A percentile compares a stretch with the other conserved stretches of the same genome.
Conservation (phyloP, 2,329 filamentous ascomycete genomes). For the Fusarium oligoseptatum region DNA sequence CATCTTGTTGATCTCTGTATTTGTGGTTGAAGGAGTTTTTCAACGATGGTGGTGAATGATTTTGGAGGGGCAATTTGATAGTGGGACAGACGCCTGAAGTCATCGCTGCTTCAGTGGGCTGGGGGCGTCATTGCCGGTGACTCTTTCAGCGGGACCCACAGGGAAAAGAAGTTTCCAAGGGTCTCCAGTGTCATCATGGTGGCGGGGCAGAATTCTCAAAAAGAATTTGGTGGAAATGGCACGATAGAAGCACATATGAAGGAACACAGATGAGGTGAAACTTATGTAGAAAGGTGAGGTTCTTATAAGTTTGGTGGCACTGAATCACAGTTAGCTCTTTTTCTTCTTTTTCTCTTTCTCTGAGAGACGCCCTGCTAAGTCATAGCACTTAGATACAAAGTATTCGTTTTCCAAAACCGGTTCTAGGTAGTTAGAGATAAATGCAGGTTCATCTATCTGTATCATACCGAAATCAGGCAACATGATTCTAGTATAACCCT, state of each 20-base stretch:
- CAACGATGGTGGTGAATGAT: constrained; percentile 37
- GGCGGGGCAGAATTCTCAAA: constrained; percentile 31
- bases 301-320: background rate
- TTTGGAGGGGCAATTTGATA: constrained; percentile 47
- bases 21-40: constrained; percentile 35
- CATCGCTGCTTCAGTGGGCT: constrained; percentile 45
- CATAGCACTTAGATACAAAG: background rate
- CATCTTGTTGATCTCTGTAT: constrained; percentile 61
- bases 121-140: constrained; percentile 38
- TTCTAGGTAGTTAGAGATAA: background rate
- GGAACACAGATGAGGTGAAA: background rate
- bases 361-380: too few relatives aligned
- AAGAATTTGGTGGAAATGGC: background rate
- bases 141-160: constrained; percentile 45
- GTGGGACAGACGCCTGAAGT: constrained; percentile 48
- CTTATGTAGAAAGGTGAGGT: background rate
- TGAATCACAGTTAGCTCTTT: background rate
- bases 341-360: background rate
- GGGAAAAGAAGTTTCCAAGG: constrained; percentile 40
- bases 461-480: background rate
- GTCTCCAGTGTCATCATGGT: constrained; percentile 41
- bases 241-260: background rate
- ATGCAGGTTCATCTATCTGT: too few relatives aligned
- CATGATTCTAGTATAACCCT: background rate
- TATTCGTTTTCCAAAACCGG: background rate